Base-by-base conservation (phyloP, 345 rosid species). In the Triadica sebifera region DNA sequence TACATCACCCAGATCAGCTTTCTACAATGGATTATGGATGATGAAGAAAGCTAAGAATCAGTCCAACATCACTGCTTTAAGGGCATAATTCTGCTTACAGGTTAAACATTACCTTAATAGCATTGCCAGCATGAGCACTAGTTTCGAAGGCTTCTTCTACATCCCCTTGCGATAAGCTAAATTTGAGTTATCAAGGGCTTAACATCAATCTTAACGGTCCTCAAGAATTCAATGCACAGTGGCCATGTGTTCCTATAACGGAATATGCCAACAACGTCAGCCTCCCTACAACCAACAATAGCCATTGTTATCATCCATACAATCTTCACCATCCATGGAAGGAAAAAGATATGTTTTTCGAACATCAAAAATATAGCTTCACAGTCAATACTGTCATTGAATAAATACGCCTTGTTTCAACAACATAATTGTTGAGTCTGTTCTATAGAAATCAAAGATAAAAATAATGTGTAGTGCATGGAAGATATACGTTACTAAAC, bases 71-170 rank as follows among this genome's bases (percentile, higher is more conserved):
- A 61, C 38, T 50, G n/a, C 34, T 62, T 73, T 19, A 63, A n/a
- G 10, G 20, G 49, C 39, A 17, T n/a, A 3, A 47, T 11, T 37
- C 20, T 49, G 74, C n/a, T 77, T 59, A 80, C 39, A 95, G 91
- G 70, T 93, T 93, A 75, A 95, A 90, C 98, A 95, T 93, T 75
- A 95, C 94, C 79, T 93, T 93, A 60, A 95, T 91, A 72, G 98
- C 93, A 55, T 83, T 74, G 4, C 98, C 90, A 37, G 98, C 98
- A 5, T 85, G 81, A 53, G 94, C 94, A 75, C 97, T 95, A 59
- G 97, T 93, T 75, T 91, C 92, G 47, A 93, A 95, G 22, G 91
- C 96, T 46, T 86, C 87, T 83, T 93, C 98, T n/a, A 93, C 86
- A 71, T 86, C 96, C 83, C 84, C 83, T 78, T 90, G 98, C 8